A percentile compares a stretch with the other conserved stretches of the same genome.
These are phyloP conservation scores for Fusarium euwallaceae DNA, from an alignment of 2,329 filamentous ascomycete species.

Conservation along the genomic window DNA sequence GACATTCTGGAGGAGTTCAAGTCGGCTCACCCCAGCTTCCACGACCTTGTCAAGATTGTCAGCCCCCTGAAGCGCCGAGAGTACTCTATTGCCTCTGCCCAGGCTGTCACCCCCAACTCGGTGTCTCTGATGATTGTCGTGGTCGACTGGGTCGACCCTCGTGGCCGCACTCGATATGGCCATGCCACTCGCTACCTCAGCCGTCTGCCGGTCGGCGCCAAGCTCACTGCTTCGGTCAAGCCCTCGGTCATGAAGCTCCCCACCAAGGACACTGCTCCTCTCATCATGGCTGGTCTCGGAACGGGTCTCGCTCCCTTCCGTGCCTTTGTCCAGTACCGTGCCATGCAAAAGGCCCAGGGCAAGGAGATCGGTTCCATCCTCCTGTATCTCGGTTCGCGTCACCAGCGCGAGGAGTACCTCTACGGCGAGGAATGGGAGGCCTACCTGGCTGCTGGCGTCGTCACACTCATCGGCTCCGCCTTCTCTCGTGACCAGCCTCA, in stretches of 20 bases:
- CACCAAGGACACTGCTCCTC: conserved; percentile 83
- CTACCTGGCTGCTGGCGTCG: conserved; percentile 93
- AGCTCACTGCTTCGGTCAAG: conserved; percentile 94
- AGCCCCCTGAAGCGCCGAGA: conserved; percentile 94
- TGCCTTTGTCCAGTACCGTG: conserved; percentile 97
- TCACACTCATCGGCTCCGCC: conserved; percentile 91
- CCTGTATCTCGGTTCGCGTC: conserved; percentile 95
- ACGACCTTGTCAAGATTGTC: conserved; percentile 89
- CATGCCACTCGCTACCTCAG: conserved; percentile 94
- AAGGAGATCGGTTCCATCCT: conserved; percentile 94
- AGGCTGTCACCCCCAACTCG: conserved; percentile 90
- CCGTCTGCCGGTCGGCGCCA: conserved; percentile 77
- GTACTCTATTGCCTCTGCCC: conserved; percentile 98
- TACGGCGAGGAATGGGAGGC: conserved; percentile 99
- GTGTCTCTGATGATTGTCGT: conserved; percentile 97
- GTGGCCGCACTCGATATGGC: conserved; percentile 89
- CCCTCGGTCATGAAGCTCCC: conserved; percentile 99
- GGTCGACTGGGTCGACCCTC: conserved; percentile 92
- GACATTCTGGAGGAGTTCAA: conserved; percentile 91
- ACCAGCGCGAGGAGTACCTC: conserved; percentile 98
- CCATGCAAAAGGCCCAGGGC: conserved; percentile 97
- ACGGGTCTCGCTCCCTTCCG: conserved; percentile 99
- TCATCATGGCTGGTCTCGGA: conserved; percentile 99
- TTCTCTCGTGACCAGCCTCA: conserved; percentile 97
- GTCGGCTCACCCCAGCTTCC: conserved; percentile 89